Evolutionary conservation across 2,329 filamentous ascomycete species (phyloP), one percentile per base, ranked within the genome.

Genomic region (Colletotrichum tamarilloi): DNA sequence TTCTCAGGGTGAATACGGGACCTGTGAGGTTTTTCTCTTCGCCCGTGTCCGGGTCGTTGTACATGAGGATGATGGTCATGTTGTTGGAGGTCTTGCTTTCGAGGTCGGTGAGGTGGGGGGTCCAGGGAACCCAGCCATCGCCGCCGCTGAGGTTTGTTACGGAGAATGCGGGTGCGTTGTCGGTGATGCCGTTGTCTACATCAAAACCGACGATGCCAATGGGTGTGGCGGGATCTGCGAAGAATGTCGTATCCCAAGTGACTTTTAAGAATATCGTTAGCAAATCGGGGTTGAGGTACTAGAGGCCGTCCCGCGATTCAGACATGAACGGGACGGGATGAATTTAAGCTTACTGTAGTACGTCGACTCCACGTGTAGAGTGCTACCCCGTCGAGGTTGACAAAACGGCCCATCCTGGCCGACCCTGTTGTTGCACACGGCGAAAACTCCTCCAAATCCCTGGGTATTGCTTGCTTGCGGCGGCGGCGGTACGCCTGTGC

Each of bases 321-420:
- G 26, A 32, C 38, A 42, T 42, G 38, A 7, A 42, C 57, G 19
- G 38, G 46, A 46, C 32, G 55, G n/a, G 26, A 24, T 58, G 7
- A 22, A 26, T 65, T 52, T 49, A 49, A 72, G 70, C 78, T 68
- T 60, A 83, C 81, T 75, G 68, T 82, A 83, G 66, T 84, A 84
- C 0, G 80, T 80, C 12, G 67, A 68, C 0, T 79, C 81, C 3
- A 78, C 76, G 46, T 76, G 73, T 22, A 84, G 63, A 59, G 77
- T 66, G 57, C 76, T 79, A n/a, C 79, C 80, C 1, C 75, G 49
- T 42, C 72, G 72, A 1, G 82, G 82, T 59, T 77, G 76, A 67
- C 82, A 84, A 59, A 84, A 83, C 0, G 82, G 82, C 14, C 72
- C 73, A 26, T 78, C 76, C 5, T 16, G 16, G 16, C 78, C 78